These are phyloP conservation scores for Phaeodactylum tricornutum DNA, from an alignment of 108 stramenopile genomes.

Conservation along the genomic window DNA sequence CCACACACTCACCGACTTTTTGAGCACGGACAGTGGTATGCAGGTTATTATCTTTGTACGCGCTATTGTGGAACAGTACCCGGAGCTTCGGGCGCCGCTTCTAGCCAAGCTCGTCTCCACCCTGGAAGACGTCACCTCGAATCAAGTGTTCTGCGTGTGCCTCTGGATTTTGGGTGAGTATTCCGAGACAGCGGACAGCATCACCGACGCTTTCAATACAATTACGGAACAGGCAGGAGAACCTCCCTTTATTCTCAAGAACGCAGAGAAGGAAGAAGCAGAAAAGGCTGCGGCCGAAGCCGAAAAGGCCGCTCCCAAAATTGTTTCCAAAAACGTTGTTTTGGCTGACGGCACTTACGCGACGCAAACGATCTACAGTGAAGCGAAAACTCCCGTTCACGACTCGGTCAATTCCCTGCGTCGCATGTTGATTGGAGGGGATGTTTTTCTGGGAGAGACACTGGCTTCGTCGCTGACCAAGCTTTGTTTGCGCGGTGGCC, in stretches of 20 bases:
- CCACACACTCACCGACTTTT: slow-evolving; percentile 92
- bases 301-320: slow-evolving; percentile 53
- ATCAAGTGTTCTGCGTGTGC: slow-evolving; percentile 89
- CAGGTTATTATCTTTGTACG: slow-evolving; percentile 96
- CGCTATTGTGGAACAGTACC: slow-evolving; percentile 94
- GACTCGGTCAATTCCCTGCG: slow-evolving; percentile 74
- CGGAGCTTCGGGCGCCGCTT: slow-evolving; percentile 73
- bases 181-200: slow-evolving; percentile 53
- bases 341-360: slow-evolving; percentile 98
- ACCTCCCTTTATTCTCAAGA: slow-evolving; percentile 62
- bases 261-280: slow-evolving; percentile 48
- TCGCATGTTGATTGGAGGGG: slow-evolving; percentile 84
- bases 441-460: slow-evolving; percentile 90
- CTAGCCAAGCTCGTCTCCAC: slow-evolving; percentile 84
- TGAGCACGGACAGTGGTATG: slow-evolving; percentile 58
- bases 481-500: slow-evolving; percentile 68
- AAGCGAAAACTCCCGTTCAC: slow-evolving; percentile 29
- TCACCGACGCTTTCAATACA: slow-evolving; percentile 69
- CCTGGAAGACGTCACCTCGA: slow-evolving; percentile 73
- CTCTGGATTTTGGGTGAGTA: slow-evolving; percentile 99
- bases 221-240: slow-evolving; percentile 70
- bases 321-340: slow-evolving; percentile 92
- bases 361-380: slow-evolving; percentile 83
- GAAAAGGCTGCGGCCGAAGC: slow-evolving; percentile 43
- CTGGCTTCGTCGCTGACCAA: slow-evolving; percentile 87